Percentiles rank a stretch among this genome's conserved stretches.
These are phyloP conservation scores for Colletotrichum gigasporum DNA, from an alignment of 2,329 filamentous ascomycete genomes.

Conservation along the genomic window DNA sequence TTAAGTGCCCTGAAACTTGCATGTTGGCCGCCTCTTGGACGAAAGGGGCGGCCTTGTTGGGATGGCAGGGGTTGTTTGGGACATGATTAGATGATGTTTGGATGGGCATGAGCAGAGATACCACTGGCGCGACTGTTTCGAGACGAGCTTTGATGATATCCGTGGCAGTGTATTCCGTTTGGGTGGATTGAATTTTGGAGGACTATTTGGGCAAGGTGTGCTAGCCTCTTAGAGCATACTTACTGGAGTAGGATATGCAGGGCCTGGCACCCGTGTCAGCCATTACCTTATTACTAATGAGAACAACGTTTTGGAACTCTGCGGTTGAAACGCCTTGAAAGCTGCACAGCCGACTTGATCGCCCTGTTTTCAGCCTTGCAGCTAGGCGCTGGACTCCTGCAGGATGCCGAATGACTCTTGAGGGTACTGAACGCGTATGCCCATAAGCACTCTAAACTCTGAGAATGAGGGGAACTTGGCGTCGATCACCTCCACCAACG, in stretches of 20 bases:
- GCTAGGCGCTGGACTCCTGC: no score
- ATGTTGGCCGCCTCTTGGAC: neutral
- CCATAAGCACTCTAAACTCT: neutral
- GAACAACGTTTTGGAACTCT: no score
- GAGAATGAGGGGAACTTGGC: neutral
- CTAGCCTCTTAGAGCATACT: no score
- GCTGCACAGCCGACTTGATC: no score
- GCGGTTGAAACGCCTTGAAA: no score
- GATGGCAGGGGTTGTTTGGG: neutral
- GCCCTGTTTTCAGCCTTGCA: no score
- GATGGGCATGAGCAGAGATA: neutral
- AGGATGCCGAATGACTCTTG: neutral
- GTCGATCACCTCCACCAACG: neutral
- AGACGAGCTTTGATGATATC: neutral
- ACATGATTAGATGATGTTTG: neutral
- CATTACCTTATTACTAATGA: no score
- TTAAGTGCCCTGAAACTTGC: slow-evolving; percentile 3
- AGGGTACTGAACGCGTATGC: no score
- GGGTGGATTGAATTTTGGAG: no score
- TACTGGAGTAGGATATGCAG: no score
- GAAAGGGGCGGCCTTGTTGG: neutral
- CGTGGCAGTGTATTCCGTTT: neutral
- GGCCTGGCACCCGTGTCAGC: no score
- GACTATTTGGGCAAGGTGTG: no score
- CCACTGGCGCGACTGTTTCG: neutral